Percentiles rank a stretch among this genome's conserved stretches.
Conservation (phyloP, 495 filamentous ascomycete genomes). For the Apodospora peruviana region DNA sequence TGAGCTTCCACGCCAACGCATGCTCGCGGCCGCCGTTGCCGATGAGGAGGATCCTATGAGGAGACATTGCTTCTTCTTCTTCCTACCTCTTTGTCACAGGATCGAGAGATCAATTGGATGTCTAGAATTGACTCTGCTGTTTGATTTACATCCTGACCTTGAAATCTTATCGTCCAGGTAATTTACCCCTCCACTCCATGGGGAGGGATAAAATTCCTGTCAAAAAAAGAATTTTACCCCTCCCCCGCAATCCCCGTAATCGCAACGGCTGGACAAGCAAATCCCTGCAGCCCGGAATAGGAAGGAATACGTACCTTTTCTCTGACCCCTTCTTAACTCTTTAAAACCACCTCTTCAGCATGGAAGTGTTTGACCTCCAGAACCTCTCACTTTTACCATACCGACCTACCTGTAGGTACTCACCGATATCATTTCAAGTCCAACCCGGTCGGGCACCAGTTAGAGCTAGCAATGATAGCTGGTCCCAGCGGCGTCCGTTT, state of each 20-base stretch:
- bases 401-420: too few species aligned
- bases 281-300: slow-evolving; percentile 7
- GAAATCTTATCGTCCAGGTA: neutral
- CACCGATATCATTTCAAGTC: too few species aligned
- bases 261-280: slow-evolving; percentile 1
- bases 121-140: neutral
- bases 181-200: slow-evolving; percentile 4
- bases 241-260: slow-evolving; percentile 25
- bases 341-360: too few species aligned
- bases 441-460: too few species aligned
- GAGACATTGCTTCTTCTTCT: slow-evolving; percentile 15
- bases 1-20: slow-evolving; percentile 90
- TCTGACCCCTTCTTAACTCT: too few species aligned
- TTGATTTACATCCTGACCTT: neutral
- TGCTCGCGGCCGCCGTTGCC: slow-evolving; percentile 94
- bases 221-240: slow-evolving; percentile 24
- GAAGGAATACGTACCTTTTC: slow-evolving; percentile 10
- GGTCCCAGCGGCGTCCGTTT: too few species aligned
- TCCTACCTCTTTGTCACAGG: neutral
- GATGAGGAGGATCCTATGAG: slow-evolving; percentile 68
- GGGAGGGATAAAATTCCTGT: slow-evolving; percentile 17
- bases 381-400: too few species aligned
- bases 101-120: neutral
- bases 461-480: too few species aligned
- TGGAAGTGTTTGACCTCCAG: too few species aligned